Percentiles rank a stretch among this genome's conserved stretches.
Conservation (phyloP, 2,329 filamentous ascomycete genomes). For the Fusarium oxysporum region DNA sequence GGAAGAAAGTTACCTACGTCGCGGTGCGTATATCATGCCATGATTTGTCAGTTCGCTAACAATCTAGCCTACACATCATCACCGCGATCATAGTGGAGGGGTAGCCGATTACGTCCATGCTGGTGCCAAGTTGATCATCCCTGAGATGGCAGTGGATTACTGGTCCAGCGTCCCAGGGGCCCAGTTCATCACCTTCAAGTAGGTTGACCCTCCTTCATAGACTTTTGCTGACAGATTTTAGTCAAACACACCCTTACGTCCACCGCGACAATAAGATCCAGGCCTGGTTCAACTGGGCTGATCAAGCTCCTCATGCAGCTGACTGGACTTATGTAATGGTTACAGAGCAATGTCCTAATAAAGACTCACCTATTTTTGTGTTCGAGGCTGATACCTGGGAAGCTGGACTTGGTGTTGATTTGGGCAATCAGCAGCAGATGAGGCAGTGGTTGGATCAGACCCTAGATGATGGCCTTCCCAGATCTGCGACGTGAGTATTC, state of each 20-base stretch:
- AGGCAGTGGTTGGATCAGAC: neutral
- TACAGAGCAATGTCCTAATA: neutral
- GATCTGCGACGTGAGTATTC: neutral
- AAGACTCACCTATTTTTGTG: neutral
- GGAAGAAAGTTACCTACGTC: conserved; percentile 16
- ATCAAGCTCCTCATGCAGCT: conserved; percentile 7
- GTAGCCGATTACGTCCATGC: too few species aligned
- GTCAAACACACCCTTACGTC: conserved; percentile 18
- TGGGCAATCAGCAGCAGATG: neutral
- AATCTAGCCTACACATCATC: conserved; percentile 23
- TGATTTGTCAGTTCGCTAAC: too few species aligned
- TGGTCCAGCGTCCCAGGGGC: conserved; percentile 15
- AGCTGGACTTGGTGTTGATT: neutral
- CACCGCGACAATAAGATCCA: conserved; percentile 4
- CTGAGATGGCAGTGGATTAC: conserved; percentile 15
- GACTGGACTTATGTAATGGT: conserved; percentile 30
- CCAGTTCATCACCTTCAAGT: conserved; percentile 28
- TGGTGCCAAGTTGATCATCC: neutral
- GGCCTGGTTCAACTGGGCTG: conserved; percentile 27
- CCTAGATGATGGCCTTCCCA: neutral
- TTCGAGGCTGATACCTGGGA: conserved; percentile 7
- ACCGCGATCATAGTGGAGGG: too few species aligned
- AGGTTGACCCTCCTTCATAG: rapidly evolving
- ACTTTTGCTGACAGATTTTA: neutral
- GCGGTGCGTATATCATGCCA: conserved; percentile 4